Percentiles rank a stretch among this genome's conserved stretches.
phyloP scores from a whole-genome alignment of 768 basidiomycete species.

The Phylloporus arenicola region DNA sequence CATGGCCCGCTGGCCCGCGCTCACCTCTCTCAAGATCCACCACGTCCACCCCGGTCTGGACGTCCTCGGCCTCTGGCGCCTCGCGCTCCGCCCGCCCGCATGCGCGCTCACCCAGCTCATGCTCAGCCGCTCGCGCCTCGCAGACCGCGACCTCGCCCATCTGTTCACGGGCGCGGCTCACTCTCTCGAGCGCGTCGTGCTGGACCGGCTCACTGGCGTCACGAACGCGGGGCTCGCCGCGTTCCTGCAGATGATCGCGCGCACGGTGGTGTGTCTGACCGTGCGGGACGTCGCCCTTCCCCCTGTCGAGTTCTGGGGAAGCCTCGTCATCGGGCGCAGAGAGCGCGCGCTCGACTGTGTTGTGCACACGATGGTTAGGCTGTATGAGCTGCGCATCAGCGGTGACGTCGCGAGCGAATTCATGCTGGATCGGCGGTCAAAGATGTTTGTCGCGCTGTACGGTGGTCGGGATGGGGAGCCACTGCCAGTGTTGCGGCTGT shows the following conservation, averaged over 20 bases:
- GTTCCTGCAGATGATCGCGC: slow-evolving; percentile 12
- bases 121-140: slow-evolving; percentile 11
- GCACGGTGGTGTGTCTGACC: slow-evolving; percentile 9
- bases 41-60: slow-evolving; percentile 12
- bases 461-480: background rate
- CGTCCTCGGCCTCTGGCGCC: slow-evolving; percentile 8
- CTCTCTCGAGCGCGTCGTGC: slow-evolving; percentile 16
- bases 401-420: slow-evolving; percentile 23
- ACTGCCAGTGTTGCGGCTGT: slow-evolving; percentile 14
- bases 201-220: slow-evolving; percentile 15
- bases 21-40: slow-evolving; percentile 11
- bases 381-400: slow-evolving; percentile 14
- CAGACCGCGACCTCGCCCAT: slow-evolving; percentile 16
- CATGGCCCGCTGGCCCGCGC: slow-evolving; percentile 12
- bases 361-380: slow-evolving; percentile 16
- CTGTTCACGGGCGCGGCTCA: slow-evolving; percentile 8
- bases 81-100: slow-evolving; percentile 9
- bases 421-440: slow-evolving; percentile 20
- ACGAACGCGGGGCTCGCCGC: slow-evolving; percentile 15
- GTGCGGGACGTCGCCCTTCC: slow-evolving; percentile 19
- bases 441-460: slow-evolving; percentile 8
- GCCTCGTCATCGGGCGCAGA: slow-evolving; percentile 13
- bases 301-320: slow-evolving; percentile 12
- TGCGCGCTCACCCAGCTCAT: slow-evolving; percentile 17
- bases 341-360: slow-evolving; percentile 18